Evolutionary conservation across 2,329 filamentous ascomycete genomes (phyloP).

Genomic region (Paraphaeosphaeria minitans): DNA sequence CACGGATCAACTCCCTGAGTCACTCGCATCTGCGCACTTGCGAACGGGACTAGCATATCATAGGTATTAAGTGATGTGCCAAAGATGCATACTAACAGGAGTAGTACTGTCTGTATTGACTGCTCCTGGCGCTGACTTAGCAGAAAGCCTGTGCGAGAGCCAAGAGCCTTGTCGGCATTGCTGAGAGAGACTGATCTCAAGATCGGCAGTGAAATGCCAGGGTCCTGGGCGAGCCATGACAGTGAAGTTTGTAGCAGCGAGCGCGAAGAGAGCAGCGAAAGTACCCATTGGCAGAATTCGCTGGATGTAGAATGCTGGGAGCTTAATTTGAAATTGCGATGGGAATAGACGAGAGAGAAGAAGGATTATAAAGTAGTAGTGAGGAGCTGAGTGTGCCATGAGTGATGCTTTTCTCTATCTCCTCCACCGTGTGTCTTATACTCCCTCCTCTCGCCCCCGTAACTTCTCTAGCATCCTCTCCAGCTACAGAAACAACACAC

Average conservation of each 20-base stretch:
- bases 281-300: neutral
- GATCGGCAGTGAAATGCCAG: constrained; percentile 7
- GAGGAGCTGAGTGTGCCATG: neutral
- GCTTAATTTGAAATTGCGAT: neutral
- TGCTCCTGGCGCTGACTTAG: constrained; percentile 6
- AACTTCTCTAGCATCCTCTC: neutral
- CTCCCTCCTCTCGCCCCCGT: neutral
- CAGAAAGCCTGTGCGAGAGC: constrained; percentile 9
- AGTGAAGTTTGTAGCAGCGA: neutral
- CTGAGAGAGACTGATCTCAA: constrained; percentile 9
- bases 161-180: constrained; percentile 7
- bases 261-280: constrained; percentile 4
- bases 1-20: too few species aligned
- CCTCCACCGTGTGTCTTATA: neutral
- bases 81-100: neutral
- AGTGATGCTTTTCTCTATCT: neutral
- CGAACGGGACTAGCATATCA: too few species aligned
- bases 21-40: too few species aligned
- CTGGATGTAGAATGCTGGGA: neutral
- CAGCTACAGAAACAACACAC: neutral
- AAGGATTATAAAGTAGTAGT: neutral
- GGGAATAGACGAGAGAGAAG: neutral
- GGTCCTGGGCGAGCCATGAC: constrained; percentile 6
- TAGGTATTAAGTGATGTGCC: too few species aligned
- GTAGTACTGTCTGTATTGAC: neutral